These are phyloP conservation scores for Plenodomus lindquistii DNA, from an alignment of 2,329 filamentous ascomycete genomes.

Conservation along the genomic window DNA sequence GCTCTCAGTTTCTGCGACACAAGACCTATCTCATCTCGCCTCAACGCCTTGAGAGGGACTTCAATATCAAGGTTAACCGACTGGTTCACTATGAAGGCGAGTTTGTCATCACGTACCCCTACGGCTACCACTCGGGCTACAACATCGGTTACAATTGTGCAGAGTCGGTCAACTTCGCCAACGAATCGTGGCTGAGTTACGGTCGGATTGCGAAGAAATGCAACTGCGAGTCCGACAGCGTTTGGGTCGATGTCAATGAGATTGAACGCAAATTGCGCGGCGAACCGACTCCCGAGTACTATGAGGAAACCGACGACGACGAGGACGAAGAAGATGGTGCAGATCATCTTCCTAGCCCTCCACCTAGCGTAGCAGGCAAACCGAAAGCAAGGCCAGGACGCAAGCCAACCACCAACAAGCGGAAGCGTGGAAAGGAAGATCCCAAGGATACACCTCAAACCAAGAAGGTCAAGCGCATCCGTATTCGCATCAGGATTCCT, in stretches of 20 bases:
- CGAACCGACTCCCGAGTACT: conserved; percentile 78
- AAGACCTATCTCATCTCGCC: conserved; percentile 98
- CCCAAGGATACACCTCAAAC: conserved; percentile 55
- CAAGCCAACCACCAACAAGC: conserved; percentile 70
- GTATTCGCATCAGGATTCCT: conserved; percentile 71
- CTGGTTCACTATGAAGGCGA: conserved; percentile 94
- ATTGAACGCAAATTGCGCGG: conserved; percentile 93
- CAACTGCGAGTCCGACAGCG: conserved; percentile 94
- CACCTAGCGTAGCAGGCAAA: conserved; percentile 72
- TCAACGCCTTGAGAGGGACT: conserved; percentile 81
- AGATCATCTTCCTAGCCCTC: conserved; percentile 74
- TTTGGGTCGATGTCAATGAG: conserved; percentile 96
- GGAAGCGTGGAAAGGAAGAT: conserved; percentile 52
- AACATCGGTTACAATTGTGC: conserved; percentile 99
- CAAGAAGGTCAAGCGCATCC: conserved; percentile 73
- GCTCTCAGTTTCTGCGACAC: conserved; percentile 93
- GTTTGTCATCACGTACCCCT: conserved; percentile 97
- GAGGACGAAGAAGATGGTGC: conserved; percentile 63
- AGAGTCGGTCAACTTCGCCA: conserved; percentile 97
- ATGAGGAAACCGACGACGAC: conserved; percentile 75
- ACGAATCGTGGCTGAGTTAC: conserved; percentile 93
- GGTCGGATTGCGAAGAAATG: conserved; percentile 96
- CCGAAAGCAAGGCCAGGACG: conserved; percentile 67
- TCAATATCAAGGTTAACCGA: conserved; percentile 94
- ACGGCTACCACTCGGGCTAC: conserved; percentile 97